A percentile compares a stretch with the other conserved stretches of the same genome.
phyloP scores from a whole-genome alignment of 306 rosid genomes.

The Vigna hirtella region DNA sequence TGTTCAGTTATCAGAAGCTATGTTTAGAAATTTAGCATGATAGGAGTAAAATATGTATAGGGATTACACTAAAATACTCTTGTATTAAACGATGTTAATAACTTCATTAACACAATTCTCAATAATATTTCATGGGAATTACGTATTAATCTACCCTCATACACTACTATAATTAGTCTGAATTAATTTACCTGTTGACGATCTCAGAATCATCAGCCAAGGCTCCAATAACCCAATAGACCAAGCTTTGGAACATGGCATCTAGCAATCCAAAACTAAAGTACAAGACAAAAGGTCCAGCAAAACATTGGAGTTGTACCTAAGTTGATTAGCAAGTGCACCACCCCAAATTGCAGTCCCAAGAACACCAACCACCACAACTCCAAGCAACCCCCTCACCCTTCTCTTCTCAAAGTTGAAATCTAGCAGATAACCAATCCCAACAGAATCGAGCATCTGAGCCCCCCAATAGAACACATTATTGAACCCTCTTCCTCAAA shows the following conservation, averaged over 20 bases:
- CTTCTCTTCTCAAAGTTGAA: conserved; percentile 72
- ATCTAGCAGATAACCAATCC: conserved; percentile 72
- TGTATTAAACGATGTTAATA: too few species aligned
- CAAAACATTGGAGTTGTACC: conserved; percentile 42
- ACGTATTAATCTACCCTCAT: too few species aligned
- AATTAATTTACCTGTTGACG: conserved; percentile 76
- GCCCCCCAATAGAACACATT: conserved; percentile 81
- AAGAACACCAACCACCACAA: conserved; percentile 60
- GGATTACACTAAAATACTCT: too few species aligned
- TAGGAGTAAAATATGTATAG: too few species aligned
- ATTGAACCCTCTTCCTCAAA: conserved; percentile 81
- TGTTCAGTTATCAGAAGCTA: too few species aligned
- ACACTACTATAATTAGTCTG: not conserved
- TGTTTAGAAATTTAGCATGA: too few species aligned
- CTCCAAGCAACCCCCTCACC: conserved; percentile 66
- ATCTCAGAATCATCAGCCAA: conserved; percentile 73
- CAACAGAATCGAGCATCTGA: conserved; percentile 73
- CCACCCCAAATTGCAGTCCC: conserved; percentile 80
- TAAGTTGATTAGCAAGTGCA: conserved; percentile 74
- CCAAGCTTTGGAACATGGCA: conserved; percentile 75
- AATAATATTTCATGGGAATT: too few species aligned
- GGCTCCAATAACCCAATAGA: conserved; percentile 82
- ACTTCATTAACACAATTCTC: too few species aligned
- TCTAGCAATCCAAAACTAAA: conserved; percentile 76
- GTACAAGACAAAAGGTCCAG: conserved; percentile 78